Base-by-base conservation (phyloP, 2,329 filamentous ascomycete genomes). In the Alternaria solani region DNA sequence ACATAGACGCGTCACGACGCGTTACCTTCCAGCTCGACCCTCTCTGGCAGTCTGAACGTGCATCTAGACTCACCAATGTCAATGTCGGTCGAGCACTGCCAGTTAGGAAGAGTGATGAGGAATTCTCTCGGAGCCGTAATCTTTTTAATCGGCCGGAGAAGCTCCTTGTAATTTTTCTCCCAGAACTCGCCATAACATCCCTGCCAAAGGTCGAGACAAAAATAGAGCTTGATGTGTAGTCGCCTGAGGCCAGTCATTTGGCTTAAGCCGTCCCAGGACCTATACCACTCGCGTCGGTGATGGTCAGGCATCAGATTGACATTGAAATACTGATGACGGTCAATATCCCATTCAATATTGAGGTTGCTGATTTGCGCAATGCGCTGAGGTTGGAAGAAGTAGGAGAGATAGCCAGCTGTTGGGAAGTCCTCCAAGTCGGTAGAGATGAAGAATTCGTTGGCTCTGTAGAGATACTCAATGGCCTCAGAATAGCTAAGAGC, bases 401-500 rank as follows among this genome's bases (percentile, higher is more conserved):
- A 65, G 4, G 68, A 59, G 18, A 73, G 59, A 56, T 63, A 61
- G 6, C 68, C 51, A 6, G 65, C 23, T 9, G 65, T 66, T 9
- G 64, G 55, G 8, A 59, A 43, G 18, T 70, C 55, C 26, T 67
- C 60, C 9, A 47, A 26, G 18, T 59, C 51, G 1, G 63, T 69
- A 8, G 62, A 59, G 7, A 73, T 34, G 7, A 59, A 65, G 55
- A 73, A 68, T 2, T 36, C 38, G 41, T 69, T 70, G 39, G 49
- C 32, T n/a, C 52, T 63, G 44, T 72, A 72, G 14, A 72, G 62
- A 44, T 61, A 65, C 7, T 68, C 63, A 11, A 71, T 61, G 4
- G 66, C 63, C 61, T 73, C 70, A 14, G 67, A 68, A 47, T 73
- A 72, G n/a, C 69, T 72, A 32, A 7, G 32, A 20, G 7, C 2